These are phyloP conservation scores for Pichia occidentalis DNA, from an alignment of 805 yeast genomes.

Conservation along the genomic window DNA sequence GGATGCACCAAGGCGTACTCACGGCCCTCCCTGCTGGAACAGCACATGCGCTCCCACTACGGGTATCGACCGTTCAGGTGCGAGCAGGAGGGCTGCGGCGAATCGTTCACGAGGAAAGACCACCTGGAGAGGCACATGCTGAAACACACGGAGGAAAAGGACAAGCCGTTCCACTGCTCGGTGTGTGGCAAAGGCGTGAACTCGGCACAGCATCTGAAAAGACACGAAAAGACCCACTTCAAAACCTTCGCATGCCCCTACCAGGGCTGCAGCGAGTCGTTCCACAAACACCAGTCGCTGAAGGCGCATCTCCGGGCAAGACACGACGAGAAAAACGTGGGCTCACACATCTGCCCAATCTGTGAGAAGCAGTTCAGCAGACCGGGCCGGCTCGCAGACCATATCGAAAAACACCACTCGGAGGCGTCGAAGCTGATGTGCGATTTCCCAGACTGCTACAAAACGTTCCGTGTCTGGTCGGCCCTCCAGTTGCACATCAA, in stretches of 20 bases:
- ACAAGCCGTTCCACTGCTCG: conserved; percentile 67
- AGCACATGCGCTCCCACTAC: conserved; percentile 74
- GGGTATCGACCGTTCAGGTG: conserved; percentile 74
- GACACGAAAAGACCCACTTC: conserved; percentile 81
- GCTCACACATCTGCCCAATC: conserved; percentile 45
- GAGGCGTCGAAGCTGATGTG: conserved; percentile 48
- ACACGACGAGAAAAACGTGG: conserved; percentile 41
- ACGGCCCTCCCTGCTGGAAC: conserved; percentile 76
- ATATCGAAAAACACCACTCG: conserved; percentile 57
- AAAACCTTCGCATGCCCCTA: conserved; percentile 54
- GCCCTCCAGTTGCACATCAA: conserved; percentile 66
- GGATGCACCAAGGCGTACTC: conserved; percentile 73
- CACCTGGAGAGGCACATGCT: conserved; percentile 71
- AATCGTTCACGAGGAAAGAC: conserved; percentile 66
- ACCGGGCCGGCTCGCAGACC: conserved; percentile 60
- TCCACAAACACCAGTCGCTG: conserved; percentile 69
- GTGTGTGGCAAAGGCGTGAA: conserved; percentile 79
- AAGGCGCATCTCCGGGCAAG: conserved; percentile 61
- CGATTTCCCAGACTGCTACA: conserved; percentile 53
- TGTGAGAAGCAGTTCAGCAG: conserved; percentile 63
- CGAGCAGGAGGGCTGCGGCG: conserved; percentile 46
- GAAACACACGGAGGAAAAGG: conserved; percentile 47
- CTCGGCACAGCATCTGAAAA: conserved; percentile 68
- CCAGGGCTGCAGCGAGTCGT: conserved; percentile 59
- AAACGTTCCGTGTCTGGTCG: conserved; percentile 63